Conservation (phyloP, 176 grass and related monocot genomes). For the Zoysia pacifica region DNA sequence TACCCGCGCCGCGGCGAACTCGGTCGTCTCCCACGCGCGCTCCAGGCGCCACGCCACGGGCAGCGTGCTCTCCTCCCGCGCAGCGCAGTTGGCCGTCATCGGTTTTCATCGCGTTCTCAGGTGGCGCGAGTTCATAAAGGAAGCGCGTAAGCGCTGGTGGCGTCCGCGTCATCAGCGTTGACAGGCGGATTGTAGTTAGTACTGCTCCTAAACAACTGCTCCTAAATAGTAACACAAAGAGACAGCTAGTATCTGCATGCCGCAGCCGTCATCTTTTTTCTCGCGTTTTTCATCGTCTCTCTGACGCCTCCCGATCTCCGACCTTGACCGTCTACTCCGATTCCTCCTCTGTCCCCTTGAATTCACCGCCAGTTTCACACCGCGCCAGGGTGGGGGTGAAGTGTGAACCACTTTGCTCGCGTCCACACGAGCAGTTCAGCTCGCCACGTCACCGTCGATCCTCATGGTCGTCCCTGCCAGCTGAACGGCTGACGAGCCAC, state of each 20-base stretch:
- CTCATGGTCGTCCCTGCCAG: neutral
- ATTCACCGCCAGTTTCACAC: conserved; percentile 46
- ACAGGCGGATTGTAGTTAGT: neutral
- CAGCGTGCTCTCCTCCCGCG: neutral
- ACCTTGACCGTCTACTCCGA: neutral
- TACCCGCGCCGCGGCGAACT: conserved; percentile 36
- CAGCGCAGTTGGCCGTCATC: conserved; percentile 7
- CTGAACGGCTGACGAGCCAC: neutral
- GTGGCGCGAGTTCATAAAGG: conserved; percentile 41
- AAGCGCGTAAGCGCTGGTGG: conserved; percentile 2
- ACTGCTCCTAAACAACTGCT: no score
- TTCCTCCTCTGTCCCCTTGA: no score
- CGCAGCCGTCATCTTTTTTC: conserved; percentile 5
- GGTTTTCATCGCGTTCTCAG: neutral
- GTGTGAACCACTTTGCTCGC: conserved; percentile 28
- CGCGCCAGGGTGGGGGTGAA: neutral
- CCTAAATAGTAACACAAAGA: no score
- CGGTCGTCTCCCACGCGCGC: conserved; percentile 28
- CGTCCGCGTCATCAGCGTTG: conserved; percentile 3
- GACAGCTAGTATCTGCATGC: neutral
- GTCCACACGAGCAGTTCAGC: conserved; percentile 39
- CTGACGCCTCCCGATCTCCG: conserved; percentile 4
- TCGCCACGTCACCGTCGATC: conserved; percentile 32
- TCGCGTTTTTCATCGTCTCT: conserved; percentile 10
- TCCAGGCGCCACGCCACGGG: neutral